Evolutionary conservation across 2,329 filamentous ascomycete genomes (phyloP), one percentile per base, ranked within the genome.

Genomic region (Byssoonygena ceratinophila): DNA sequence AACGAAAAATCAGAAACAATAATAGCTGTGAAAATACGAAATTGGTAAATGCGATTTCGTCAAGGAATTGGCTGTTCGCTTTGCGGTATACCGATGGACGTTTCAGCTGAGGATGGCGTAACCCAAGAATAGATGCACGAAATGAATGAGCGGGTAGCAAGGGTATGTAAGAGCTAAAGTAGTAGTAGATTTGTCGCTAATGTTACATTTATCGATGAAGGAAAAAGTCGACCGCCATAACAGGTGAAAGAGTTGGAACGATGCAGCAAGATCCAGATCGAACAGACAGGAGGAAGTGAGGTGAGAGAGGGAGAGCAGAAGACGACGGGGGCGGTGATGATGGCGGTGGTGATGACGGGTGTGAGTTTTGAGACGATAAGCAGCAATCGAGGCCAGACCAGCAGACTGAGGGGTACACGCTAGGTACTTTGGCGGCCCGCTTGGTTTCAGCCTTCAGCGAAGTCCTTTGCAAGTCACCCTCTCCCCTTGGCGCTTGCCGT

Each of bases 21-120:
- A 41, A 43, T 22, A 40, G 36, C 22, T 41, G 25, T 16, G n/a
- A 43, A 41, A 41, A 29, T 31, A 12, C 14, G 32, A 23, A 20
- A 18, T 27, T 39, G 18, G 16, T 22, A 36, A 45, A 46, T 32
- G 25, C 4, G 43, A 22, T 29, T 22, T n/a, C 6, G 27, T 39
- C 45, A 47, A 27, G 32, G 45, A 47, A 22, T 39, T 20, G 45
- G 44, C 44, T 32, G 27, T 3, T 32, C 14, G 43, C 14, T 32
- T 46, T 12, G 46, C 36, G 12, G 47, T 23, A 22, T n/a, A n/a
- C n/a, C n/a, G 47, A 50, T 50, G 34, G 47, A 22, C 37, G 47
- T 50, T 50, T 50, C 47, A 50, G 36, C 25, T 50, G 47, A 23
- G 16, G 32, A 16, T 31, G 46, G 46, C 32, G 16, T 39, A 37